Conservation (phyloP, 2,329 filamentous ascomycete genomes). For the Exophiala lecanii-corni region DNA sequence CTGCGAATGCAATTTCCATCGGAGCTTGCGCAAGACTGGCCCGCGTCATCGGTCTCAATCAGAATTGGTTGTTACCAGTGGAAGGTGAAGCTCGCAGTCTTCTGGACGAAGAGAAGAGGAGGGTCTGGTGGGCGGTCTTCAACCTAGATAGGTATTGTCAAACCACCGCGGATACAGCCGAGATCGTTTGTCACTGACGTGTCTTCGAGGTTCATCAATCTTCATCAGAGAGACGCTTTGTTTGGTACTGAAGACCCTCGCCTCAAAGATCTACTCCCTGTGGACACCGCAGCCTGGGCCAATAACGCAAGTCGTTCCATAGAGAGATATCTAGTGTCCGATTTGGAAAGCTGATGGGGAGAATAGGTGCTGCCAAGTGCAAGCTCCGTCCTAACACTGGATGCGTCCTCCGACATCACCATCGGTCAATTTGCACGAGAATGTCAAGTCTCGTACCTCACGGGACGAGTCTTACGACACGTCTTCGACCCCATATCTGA, state of each 20-base stretch:
- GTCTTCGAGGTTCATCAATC: constrained; percentile 5
- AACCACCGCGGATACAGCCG: no score
- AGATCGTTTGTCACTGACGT: neutral
- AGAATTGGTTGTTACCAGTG: neutral
- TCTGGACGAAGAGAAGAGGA: constrained; percentile 3
- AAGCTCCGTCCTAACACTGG: neutral
- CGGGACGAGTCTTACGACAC: constrained; percentile 5
- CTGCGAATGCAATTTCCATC: constrained; percentile 3
- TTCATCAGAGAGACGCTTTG: constrained; percentile 1
- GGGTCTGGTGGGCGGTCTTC: constrained; percentile 8
- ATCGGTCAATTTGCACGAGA: constrained; percentile 9
- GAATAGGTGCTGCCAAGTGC: no score
- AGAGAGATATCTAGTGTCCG: no score
- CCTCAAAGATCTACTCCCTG: constrained; percentile 5
- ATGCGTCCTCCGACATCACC: constrained; percentile 5
- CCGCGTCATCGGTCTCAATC: constrained; percentile 3
- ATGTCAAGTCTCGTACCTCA: constrained; percentile 8
- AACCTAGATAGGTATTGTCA: constrained; percentile 8
- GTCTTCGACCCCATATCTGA: constrained; percentile 5
- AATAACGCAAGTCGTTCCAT: no score
- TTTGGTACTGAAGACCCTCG: constrained; percentile 7
- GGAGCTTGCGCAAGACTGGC: constrained; percentile 2
- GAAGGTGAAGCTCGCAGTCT: neutral
- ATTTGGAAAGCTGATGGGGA: no score
- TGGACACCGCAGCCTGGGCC: constrained; percentile 5